Evolutionary conservation across 441 rosid genomes (phyloP).

Genomic region (Biscutella laevigata): DNA sequence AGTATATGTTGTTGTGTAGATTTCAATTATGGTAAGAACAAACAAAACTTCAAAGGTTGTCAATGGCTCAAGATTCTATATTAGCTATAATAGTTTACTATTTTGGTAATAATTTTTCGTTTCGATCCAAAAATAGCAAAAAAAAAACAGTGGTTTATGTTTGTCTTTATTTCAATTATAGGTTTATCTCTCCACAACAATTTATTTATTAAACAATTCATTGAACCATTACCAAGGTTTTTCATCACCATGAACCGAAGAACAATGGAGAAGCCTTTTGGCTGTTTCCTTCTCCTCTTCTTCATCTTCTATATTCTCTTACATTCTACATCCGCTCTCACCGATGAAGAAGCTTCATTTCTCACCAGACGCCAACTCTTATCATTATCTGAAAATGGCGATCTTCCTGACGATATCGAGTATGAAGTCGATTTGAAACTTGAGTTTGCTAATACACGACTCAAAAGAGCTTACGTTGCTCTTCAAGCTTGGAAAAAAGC

Average conservation of each 20-base stretch:
- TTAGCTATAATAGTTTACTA: constrained; percentile 20
- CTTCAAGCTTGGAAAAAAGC: constrained; percentile 78
- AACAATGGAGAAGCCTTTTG: constrained; percentile 34
- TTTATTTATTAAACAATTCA: constrained; percentile 18
- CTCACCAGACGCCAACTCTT: constrained; percentile 62
- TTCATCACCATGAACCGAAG: constrained; percentile 29
- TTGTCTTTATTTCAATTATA: constrained; percentile 14
- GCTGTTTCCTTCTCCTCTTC: constrained; percentile 39
- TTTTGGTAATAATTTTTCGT: constrained; percentile 13
- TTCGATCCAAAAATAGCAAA: constrained; percentile 2
- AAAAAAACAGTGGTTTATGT: constrained; percentile 19
- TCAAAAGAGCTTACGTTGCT: constrained; percentile 58
- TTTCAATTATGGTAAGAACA: constrained; percentile 3
- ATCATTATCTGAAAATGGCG: constrained; percentile 30
- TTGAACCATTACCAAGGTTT: constrained; percentile 43
- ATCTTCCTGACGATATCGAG: constrained; percentile 33
- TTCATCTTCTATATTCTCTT: constrained; percentile 14
- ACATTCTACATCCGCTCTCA: constrained; percentile 33
- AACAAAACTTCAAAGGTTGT: constrained; percentile 13
- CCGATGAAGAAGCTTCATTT: constrained; percentile 44
- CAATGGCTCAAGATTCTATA: constrained; percentile 8
- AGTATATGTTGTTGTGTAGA: background rate
- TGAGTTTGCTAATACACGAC: constrained; percentile 40
- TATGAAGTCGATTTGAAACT: constrained; percentile 26
- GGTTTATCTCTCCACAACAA: constrained; percentile 7